Evolutionary conservation across 805 yeast genomes (phyloP).

Genomic region (Jamesozyma hellenica): DNA sequence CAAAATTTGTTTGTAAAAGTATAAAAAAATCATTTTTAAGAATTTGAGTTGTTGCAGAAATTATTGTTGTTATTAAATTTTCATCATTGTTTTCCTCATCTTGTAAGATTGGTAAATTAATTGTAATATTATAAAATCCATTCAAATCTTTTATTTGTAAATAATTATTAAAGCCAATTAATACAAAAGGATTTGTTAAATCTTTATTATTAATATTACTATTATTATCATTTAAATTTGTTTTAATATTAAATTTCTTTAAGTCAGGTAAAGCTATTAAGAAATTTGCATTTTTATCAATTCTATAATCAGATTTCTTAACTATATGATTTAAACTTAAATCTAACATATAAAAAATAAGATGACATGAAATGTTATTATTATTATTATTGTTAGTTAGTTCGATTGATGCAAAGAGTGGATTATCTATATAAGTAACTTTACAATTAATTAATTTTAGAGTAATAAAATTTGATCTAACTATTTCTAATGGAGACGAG

Average conservation of each 20-base stretch:
- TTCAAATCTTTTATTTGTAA: slow-evolving; percentile 42
- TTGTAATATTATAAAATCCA: slow-evolving; percentile 27
- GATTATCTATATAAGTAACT: slow-evolving; percentile 64
- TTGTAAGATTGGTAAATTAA: slow-evolving; percentile 43
- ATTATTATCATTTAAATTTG: slow-evolving; percentile 2
- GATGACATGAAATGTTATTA: slow-evolving; percentile 26
- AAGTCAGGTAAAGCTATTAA: slow-evolving; percentile 57
- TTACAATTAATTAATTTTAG: slow-evolving; percentile 52
- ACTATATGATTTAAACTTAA: slow-evolving; percentile 74
- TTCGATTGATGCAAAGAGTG: slow-evolving; percentile 75
- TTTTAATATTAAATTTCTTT: slow-evolving; percentile 15
- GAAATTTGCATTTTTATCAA: slow-evolving; percentile 34
- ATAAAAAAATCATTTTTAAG: slow-evolving; percentile 55
- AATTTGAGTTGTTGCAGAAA: slow-evolving; percentile 54
- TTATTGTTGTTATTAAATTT: slow-evolving; percentile 30
- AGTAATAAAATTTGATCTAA: slow-evolving; percentile 41
- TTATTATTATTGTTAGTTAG: slow-evolving; percentile 27
- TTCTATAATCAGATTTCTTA: slow-evolving; percentile 35
- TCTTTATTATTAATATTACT: slow-evolving; percentile 30
- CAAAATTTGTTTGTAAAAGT: slow-evolving; percentile 56
- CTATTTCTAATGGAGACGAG: slow-evolving; percentile 68
- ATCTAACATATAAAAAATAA: slow-evolving; percentile 74
- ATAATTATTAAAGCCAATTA: slow-evolving; percentile 50
- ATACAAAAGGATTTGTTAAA: slow-evolving; percentile 32
- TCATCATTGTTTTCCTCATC: slow-evolving; percentile 25